Evolutionary conservation across 805 yeast genomes (phyloP), one percentile per base, ranked within the genome.

Genomic region (Nakazawaea laoshanensis): DNA sequence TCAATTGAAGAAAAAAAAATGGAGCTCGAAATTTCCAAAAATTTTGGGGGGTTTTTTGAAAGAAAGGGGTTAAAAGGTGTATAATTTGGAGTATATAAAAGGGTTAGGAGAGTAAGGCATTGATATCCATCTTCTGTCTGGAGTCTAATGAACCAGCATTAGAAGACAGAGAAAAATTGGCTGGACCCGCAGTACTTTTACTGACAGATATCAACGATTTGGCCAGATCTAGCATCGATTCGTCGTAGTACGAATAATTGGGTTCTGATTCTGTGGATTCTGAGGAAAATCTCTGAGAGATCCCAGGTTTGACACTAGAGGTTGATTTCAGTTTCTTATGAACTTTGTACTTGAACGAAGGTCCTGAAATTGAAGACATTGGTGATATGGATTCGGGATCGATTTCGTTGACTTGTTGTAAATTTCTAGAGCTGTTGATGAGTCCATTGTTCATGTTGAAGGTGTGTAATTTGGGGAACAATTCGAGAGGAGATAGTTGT

Each of bases 61-160:
- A n/a, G n/a, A n/a, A n/a, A n/a, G n/a, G n/a, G n/a, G n/a, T n/a
- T n/a, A n/a, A n/a, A n/a, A n/a, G n/a, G n/a, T n/a, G n/a, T n/a
- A n/a, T n/a, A n/a, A n/a, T n/a, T n/a, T n/a, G n/a, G n/a, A n/a
- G n/a, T n/a, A n/a, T n/a, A n/a, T n/a, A n/a, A n/a, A n/a, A n/a
- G n/a, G n/a, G n/a, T n/a, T n/a, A n/a, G n/a, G n/a, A n/a, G n/a
- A n/a, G n/a, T n/a, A n/a, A n/a, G n/a, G n/a, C 38, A 21, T 20
- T 35, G 15, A 35, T 35, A 22, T 35, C 30, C 38, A 35, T 35
- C 32, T n/a, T n/a, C n/a, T n/a, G n/a, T n/a, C n/a, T n/a, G n/a
- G n/a, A n/a, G n/a, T n/a, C n/a, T n/a, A n/a, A n/a, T n/a, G n/a
- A n/a, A n/a, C n/a, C n/a, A n/a, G n/a, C n/a, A n/a, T n/a, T n/a